Conservation (phyloP, 257 asterid genomes). For the Solanum microdontum region DNA sequence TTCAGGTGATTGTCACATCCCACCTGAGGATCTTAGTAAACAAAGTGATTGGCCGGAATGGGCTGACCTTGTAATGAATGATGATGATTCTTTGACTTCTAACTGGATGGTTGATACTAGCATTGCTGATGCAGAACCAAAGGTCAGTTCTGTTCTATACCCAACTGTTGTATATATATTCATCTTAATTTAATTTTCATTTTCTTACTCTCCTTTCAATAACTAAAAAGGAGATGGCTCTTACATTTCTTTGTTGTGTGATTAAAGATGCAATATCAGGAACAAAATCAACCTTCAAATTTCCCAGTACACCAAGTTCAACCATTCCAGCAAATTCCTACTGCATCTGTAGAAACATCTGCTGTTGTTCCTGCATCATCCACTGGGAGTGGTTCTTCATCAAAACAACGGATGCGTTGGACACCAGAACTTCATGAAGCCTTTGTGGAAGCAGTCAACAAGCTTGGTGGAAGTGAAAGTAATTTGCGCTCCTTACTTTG, state of each 20-base stretch:
- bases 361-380: constrained; percentile 37
- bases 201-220: not conserved
- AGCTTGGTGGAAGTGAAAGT: constrained; percentile 96
- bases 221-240: not conserved
- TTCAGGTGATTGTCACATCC: not conserved
- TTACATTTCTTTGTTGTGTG: not conserved
- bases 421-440: constrained; percentile 85
- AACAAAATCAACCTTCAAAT: constrained; percentile 27
- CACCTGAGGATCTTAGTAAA: constrained; percentile 8
- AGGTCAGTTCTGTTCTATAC: constrained; percentile 15
- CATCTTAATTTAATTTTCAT: not conserved
- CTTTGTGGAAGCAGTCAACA: constrained; percentile 73
- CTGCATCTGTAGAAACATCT: constrained; percentile 42
- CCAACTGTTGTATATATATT: not conserved
- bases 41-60: constrained; percentile 60
- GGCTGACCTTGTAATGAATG: constrained; percentile 58
- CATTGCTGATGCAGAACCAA: constrained; percentile 29
- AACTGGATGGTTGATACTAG: constrained; percentile 54
- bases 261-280: constrained; percentile 25
- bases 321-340: constrained; percentile 28
- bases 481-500: not conserved
- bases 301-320: constrained; percentile 31
- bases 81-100: constrained; percentile 38
- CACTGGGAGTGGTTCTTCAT: constrained; percentile 47
- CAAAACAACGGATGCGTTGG: constrained; percentile 93